A percentile compares a stretch with the other conserved stretches of the same genome.
phyloP scores from a whole-genome alignment of 2,329 filamentous ascomycete genomes.

The Colletotrichum orchidophilum region DNA sequence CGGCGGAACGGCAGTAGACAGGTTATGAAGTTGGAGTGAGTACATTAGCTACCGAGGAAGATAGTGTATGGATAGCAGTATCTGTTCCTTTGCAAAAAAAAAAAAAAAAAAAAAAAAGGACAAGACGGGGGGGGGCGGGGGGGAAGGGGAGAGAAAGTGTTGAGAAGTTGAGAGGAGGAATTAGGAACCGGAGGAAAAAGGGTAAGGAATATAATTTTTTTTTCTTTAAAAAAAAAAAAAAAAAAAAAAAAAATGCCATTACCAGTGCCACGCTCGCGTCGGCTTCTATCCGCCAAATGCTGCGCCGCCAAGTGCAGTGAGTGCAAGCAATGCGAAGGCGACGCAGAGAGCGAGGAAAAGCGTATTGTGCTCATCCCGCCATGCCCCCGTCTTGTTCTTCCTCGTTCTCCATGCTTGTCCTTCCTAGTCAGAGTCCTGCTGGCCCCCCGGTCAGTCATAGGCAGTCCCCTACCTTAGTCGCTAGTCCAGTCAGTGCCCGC shows the following conservation, averaged over 20 bases:
- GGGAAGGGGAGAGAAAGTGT: too few species aligned
- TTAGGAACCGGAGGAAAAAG: too few species aligned
- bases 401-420: neutral
- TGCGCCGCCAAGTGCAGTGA: conserved; percentile 1
- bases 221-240: too few species aligned
- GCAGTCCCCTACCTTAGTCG: conserved; percentile 5
- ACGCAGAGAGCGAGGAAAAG: conserved; percentile 13
- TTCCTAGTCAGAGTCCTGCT: neutral
- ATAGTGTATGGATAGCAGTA: neutral
- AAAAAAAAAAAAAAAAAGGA: too few species aligned
- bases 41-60: neutral
- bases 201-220: too few species aligned
- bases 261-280: neutral
- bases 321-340: conserved; percentile 7
- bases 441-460: neutral
- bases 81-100: too few species aligned
- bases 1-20: neutral
- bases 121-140: too few species aligned
- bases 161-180: too few species aligned
- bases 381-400: conserved; percentile 5
- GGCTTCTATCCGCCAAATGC: conserved; percentile 6
- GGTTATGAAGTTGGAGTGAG: neutral
- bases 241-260: conserved; percentile 3
- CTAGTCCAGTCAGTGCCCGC: conserved; percentile 11
- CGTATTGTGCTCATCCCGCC: conserved; percentile 21